Percentiles rank a stretch among this genome's conserved stretches.
phyloP scores from a whole-genome alignment of 495 filamentous ascomycete genomes.

The Sphaerosporella brunnea region DNA sequence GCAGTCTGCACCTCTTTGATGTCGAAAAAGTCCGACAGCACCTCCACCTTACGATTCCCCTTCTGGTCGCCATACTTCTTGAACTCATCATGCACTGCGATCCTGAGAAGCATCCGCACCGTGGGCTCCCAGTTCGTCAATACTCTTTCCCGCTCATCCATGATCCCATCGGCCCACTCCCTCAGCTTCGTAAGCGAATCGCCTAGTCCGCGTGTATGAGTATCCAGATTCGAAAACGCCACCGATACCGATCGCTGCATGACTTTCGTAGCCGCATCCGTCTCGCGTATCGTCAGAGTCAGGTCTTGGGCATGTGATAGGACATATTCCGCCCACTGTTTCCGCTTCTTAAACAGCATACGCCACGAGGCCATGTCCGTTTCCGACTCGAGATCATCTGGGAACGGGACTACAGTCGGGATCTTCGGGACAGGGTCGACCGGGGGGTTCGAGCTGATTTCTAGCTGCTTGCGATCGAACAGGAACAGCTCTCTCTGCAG shows the following conservation, averaged over 20 bases:
- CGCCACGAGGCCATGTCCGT: constrained; percentile 23
- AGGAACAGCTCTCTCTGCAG: constrained; percentile 22
- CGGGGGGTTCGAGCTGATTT: constrained; percentile 10
- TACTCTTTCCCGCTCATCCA: constrained; percentile 40
- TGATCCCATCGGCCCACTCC: constrained; percentile 41
- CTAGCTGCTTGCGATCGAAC: constrained; percentile 23
- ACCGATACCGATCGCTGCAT: constrained; percentile 45
- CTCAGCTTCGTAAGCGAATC: constrained; percentile 42
- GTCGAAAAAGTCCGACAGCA: constrained; percentile 46
- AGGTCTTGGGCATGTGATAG: constrained; percentile 14
- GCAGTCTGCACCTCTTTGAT: constrained; percentile 38
- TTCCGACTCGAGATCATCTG: constrained; percentile 18
- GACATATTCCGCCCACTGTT: constrained; percentile 23
- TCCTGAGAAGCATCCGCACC: constrained; percentile 34
- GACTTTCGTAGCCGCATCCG: constrained; percentile 38
- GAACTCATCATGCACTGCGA: constrained; percentile 46
- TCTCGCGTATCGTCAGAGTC: constrained; percentile 29
- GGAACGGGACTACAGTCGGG: constrained; percentile 18
- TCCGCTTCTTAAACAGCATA: constrained; percentile 23
- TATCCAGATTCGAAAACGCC: constrained; percentile 51
- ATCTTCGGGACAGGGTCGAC: constrained; percentile 12
- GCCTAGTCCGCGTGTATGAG: constrained; percentile 43
- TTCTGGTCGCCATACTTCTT: constrained; percentile 25
- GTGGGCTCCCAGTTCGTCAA: constrained; percentile 41
- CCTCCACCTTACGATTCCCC: constrained; percentile 24